Evolutionary conservation across 2,329 filamentous ascomycete species (phyloP).

Genomic region (Blastomyces emzantsi): DNA sequence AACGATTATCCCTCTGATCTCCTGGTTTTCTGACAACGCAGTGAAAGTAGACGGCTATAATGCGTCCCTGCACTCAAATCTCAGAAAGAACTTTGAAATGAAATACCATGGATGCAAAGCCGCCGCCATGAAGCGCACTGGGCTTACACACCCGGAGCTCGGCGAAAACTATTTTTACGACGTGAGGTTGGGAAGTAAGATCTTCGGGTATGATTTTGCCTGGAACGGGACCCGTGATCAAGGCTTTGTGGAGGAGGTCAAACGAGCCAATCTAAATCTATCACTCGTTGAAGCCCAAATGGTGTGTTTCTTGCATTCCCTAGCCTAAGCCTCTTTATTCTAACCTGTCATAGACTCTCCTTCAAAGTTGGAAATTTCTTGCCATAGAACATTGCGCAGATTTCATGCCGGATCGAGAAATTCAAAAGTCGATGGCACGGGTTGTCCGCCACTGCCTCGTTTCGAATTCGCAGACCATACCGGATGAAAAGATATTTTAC

Average conservation of each 20-base stretch:
- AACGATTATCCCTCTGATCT: constrained; percentile 62
- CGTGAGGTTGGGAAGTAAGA: constrained; percentile 60
- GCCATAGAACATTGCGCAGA: constrained; percentile 72
- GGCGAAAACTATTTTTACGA: constrained; percentile 81
- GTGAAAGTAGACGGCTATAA: constrained; percentile 78
- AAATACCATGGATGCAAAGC: constrained; percentile 67
- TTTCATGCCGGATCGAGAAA: constrained; percentile 43
- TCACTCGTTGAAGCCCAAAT: constrained; percentile 89
- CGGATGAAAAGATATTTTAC: constrained; percentile 73
- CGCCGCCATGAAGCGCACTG: constrained; percentile 70
- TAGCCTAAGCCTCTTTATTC: constrained; percentile 16
- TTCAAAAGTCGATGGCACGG: constrained; percentile 62
- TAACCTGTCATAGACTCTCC: constrained; percentile 51
- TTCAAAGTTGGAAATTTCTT: constrained; percentile 83
- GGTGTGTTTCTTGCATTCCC: constrained; percentile 41
- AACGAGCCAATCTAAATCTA: constrained; percentile 79
- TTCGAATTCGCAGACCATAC: constrained; percentile 63
- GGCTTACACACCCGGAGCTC: constrained; percentile 54
- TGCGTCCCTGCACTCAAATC: constrained; percentile 71
- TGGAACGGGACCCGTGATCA: constrained; percentile 61
- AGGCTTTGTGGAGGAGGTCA: constrained; percentile 75
- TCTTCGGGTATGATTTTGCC: constrained; percentile 66
- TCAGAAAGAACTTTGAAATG: constrained; percentile 72
- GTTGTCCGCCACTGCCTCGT: constrained; percentile 69
- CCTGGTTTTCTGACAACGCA: constrained; percentile 71